These are phyloP conservation scores for Acanthamoeba lenticulata DNA, from an alignment of 208 protist genomes.

Conservation along the genomic window DNA sequence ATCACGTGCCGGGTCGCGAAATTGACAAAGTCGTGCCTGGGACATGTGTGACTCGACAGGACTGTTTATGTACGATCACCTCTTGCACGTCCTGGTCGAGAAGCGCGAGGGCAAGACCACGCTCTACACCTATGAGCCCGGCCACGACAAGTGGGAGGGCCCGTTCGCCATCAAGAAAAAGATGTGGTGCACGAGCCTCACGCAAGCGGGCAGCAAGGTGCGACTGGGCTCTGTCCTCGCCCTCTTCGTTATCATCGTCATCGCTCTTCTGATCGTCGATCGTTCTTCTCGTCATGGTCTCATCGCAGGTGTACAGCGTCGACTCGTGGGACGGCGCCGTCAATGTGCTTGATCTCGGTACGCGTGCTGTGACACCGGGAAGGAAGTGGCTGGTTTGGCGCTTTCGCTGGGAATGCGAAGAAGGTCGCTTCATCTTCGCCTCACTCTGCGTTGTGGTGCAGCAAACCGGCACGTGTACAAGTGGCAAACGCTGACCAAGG, in stretches of 20 bases:
- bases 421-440: background rate
- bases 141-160: background rate
- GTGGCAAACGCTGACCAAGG: constrained; percentile 25
- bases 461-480: background rate
- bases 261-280: too few species aligned
- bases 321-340: constrained; percentile 15
- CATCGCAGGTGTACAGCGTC: background rate
- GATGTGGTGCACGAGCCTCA: constrained; percentile 28
- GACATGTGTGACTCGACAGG: background rate
- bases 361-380: background rate
- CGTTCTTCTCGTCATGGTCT: background rate
- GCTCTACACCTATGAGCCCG: background rate
- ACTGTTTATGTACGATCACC: background rate
- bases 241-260: too few species aligned
- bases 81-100: constrained; percentile 17
- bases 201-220: constrained; percentile 11
- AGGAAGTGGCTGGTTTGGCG: too few species aligned
- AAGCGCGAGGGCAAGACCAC: constrained; percentile 13
- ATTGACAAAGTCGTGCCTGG: background rate
- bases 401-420: too few species aligned
- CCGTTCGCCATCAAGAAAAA: constrained; percentile 5
- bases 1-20: too few species aligned
- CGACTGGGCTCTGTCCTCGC: background rate
- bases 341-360: background rate
- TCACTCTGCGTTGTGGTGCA: background rate